Base-by-base conservation (phyloP, 2,329 filamentous ascomycete species). In the Sarocladium brachiariae region DNA sequence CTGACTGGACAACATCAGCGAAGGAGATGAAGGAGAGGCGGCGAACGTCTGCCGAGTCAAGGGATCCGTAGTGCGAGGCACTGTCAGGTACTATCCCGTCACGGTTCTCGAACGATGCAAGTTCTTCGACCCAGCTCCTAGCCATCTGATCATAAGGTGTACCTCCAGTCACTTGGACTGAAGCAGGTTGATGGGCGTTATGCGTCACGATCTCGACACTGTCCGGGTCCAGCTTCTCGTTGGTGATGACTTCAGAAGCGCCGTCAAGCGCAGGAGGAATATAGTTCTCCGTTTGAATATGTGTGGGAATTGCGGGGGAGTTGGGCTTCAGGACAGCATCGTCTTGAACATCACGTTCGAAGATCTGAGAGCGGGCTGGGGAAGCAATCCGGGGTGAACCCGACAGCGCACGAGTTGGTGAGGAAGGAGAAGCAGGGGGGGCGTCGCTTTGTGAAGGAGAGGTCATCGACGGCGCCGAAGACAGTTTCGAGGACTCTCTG, bases 11-110 rank as follows among this genome's bases (percentile, higher is more conserved):
- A 9, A 97, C 89, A 61, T 97, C 92, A 54, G 92, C 91, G 67
- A 97, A 97, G 7, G 90, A 96, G 63, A 97, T 95, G 70, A 97
- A 97, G 65, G 87, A 93, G 55, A 97, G 71, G 19, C 92, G 83
- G 41, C 89, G 84, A 16, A 95, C 80, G 60, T 96, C 91, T 43
- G 81, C 77, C 8, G 66, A 68, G 23, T 96, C 90, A 54, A 92
- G 72, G 41, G 84, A 82, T 27, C 85, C 88, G 65, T 92, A 92
- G 63, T 83, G 89, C 52, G 85, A 87, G 2, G 81, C 81, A 23
- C 75, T 75, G 57, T 92, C 87, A 37, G 82, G 66, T 43, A 61
- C 60, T 3, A 50, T 31, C 3, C 45, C 43, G 8, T 48, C 45
- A 54, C 61, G 59, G 51, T 74, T 72, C 5, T 75, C 70, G 60